These are phyloP conservation scores for Orbilia quercus DNA, from an alignment of 2,329 filamentous ascomycete species.

Conservation along the genomic window DNA sequence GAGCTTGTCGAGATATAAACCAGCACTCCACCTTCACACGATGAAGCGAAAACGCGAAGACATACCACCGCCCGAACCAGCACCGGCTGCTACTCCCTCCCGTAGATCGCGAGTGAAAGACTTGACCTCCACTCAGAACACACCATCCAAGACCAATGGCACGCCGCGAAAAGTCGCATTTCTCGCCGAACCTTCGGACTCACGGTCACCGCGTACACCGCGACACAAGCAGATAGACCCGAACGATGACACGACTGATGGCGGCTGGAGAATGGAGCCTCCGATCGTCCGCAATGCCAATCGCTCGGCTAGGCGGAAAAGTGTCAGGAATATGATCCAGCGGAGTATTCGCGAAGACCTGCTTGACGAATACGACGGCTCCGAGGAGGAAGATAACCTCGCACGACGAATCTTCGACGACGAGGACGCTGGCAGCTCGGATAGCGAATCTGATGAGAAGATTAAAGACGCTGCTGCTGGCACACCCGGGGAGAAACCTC, in stretches of 20 bases:
- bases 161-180: constrained; percentile 49
- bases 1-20: constrained; percentile 4
- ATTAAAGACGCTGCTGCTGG: constrained; percentile 57
- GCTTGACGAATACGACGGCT: constrained; percentile 42
- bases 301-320: constrained; percentile 87
- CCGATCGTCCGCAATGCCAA: constrained; percentile 68
- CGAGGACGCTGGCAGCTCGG: constrained; percentile 67
- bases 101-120: constrained; percentile 43
- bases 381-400: constrained; percentile 39
- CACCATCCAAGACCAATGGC: constrained; percentile 47
- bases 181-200: constrained; percentile 27
- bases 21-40: constrained; percentile 1
- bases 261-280: constrained; percentile 25
- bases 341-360: constrained; percentile 67
- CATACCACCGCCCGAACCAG: constrained; percentile 29
- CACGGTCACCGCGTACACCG: constrained; percentile 46
- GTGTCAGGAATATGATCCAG: constrained; percentile 79
- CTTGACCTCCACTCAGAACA: constrained; percentile 18
- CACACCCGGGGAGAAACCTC: constrained; percentile 69
- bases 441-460: constrained; percentile 60
- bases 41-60: constrained; percentile 56
- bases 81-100: constrained; percentile 38
- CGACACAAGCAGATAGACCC: constrained; percentile 41
- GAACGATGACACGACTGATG: constrained; percentile 32
- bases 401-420: constrained; percentile 65